phyloP scores from a whole-genome alignment of 805 yeast species.

The Pichia manshurica region DNA sequence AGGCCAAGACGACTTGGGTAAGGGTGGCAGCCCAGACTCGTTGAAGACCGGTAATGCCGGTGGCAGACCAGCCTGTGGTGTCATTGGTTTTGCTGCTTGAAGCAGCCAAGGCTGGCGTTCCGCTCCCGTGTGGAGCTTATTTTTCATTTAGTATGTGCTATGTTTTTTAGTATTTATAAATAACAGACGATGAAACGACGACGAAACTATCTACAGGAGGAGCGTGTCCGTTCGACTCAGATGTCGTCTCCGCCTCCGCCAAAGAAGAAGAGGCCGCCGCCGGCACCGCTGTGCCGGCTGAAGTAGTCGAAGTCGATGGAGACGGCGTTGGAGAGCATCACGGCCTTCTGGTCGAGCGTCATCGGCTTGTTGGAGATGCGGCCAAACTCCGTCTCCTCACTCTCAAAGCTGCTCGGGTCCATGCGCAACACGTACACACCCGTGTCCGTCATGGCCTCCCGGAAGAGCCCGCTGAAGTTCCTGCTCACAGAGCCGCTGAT shows the following conservation, averaged over 20 bases:
- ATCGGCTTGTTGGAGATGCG: slow-evolving; percentile 38
- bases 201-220: neutral
- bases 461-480: slow-evolving; percentile 91
- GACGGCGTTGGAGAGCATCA: slow-evolving; percentile 79
- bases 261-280: slow-evolving; percentile 35
- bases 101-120: no score
- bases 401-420: slow-evolving; percentile 66
- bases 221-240: no score
- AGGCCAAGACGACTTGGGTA: slow-evolving; percentile 90
- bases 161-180: neutral
- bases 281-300: slow-evolving; percentile 75
- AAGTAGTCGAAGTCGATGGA: slow-evolving; percentile 95
- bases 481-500: slow-evolving; percentile 77
- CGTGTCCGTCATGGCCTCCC: slow-evolving; percentile 91
- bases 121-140: no score
- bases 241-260: slow-evolving; percentile 8
- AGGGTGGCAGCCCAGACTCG: slow-evolving; percentile 88
- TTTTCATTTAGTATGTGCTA: no score
- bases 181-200: neutral
- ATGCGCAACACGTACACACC: slow-evolving; percentile 81
- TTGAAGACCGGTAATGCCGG: slow-evolving; percentile 97
- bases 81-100: slow-evolving; percentile 69
- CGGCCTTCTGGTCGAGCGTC: slow-evolving; percentile 77
- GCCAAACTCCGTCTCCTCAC: slow-evolving; percentile 48
- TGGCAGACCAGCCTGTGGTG: slow-evolving; percentile 98